phyloP scores from a whole-genome alignment of 2,329 filamentous ascomycete species.

The Hypoxylon sp. region DNA sequence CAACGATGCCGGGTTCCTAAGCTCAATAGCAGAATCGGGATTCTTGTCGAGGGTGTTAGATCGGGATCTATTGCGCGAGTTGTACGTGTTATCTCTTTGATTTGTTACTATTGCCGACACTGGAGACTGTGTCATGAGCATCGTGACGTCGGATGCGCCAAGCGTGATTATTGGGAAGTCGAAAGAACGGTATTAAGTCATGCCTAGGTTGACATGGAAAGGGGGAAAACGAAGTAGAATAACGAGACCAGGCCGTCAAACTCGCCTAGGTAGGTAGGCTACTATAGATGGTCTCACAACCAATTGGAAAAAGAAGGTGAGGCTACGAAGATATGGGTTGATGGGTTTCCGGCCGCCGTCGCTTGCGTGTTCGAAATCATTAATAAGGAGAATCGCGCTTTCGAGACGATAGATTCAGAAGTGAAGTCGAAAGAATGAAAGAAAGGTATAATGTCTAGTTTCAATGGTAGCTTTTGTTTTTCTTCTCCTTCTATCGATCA shows the following conservation, averaged over 20 bases:
- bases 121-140: slow-evolving; percentile 69
- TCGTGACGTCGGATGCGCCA: slow-evolving; percentile 59
- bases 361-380: slow-evolving; percentile 35
- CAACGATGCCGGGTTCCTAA: slow-evolving; percentile 55
- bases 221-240: slow-evolving; percentile 17
- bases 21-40: slow-evolving; percentile 53
- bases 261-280: slow-evolving; percentile 18
- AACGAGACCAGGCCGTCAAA: slow-evolving; percentile 36
- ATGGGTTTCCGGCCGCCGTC: slow-evolving; percentile 27
- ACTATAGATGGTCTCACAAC: slow-evolving; percentile 25
- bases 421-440: slow-evolving; percentile 34
- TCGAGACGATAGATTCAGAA: slow-evolving; percentile 22
- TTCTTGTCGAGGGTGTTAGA: slow-evolving; percentile 52
- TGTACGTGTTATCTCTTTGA: slow-evolving; percentile 59
- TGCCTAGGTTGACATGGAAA: slow-evolving; percentile 45
- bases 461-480: slow-evolving; percentile 15
- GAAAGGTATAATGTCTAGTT: slow-evolving; percentile 28
- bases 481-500: slow-evolving; percentile 25
- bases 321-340: slow-evolving; percentile 24
- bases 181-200: slow-evolving; percentile 51
- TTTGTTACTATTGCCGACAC: slow-evolving; percentile 63
- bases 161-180: slow-evolving; percentile 39
- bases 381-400: slow-evolving; percentile 34
- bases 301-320: slow-evolving; percentile 22
- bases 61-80: slow-evolving; percentile 54